Conservation (phyloP, 139 green algal genomes). For the Chlamydomonas eustigma region DNA sequence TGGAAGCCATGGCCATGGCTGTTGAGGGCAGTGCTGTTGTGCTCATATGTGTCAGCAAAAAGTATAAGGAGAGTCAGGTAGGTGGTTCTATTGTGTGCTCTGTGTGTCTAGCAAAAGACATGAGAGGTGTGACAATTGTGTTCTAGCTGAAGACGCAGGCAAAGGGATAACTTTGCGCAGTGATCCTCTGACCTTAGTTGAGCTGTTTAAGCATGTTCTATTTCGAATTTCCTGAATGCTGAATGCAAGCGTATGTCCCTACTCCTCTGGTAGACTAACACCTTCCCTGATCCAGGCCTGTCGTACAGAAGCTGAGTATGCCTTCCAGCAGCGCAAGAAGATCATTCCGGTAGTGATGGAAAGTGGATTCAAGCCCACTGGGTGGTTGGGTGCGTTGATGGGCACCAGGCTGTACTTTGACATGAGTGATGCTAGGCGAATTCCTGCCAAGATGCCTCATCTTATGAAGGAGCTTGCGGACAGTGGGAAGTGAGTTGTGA, state of each 20-base stretch:
- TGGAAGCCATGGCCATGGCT: slow-evolving; percentile 53
- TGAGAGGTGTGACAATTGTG: too few relatives aligned
- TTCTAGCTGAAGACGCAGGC: too few relatives aligned
- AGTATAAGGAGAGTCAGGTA: slow-evolving; percentile 50
- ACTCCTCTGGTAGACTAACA: too few relatives aligned
- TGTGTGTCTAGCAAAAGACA: too few relatives aligned
- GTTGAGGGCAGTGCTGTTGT: slow-evolving; percentile 44
- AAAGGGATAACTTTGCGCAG: too few relatives aligned
- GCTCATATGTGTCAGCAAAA: slow-evolving; percentile 48
- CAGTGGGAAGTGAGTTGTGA: slow-evolving; percentile 14
- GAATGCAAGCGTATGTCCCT: too few relatives aligned
- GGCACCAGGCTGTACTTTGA: slow-evolving; percentile 56
- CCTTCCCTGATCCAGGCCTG: too few relatives aligned
- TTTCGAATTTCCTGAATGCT: too few relatives aligned
- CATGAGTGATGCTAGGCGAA: slow-evolving; percentile 25
- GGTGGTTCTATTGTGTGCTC: too few relatives aligned
- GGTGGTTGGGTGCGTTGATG: slow-evolving; percentile 52
- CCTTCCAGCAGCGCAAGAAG: slow-evolving; percentile 50
- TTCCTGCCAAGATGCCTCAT: slow-evolving; percentile 23
- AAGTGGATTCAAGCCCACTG: slow-evolving; percentile 43
- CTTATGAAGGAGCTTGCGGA: slow-evolving; percentile 39
- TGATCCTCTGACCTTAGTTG: too few relatives aligned
- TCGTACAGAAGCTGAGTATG: slow-evolving; percentile 54
- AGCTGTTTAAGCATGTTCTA: too few relatives aligned
- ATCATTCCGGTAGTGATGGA: slow-evolving; percentile 36